Conservation (phyloP, 352 stramenopile genomes). For the Pythium oligandrum region DNA sequence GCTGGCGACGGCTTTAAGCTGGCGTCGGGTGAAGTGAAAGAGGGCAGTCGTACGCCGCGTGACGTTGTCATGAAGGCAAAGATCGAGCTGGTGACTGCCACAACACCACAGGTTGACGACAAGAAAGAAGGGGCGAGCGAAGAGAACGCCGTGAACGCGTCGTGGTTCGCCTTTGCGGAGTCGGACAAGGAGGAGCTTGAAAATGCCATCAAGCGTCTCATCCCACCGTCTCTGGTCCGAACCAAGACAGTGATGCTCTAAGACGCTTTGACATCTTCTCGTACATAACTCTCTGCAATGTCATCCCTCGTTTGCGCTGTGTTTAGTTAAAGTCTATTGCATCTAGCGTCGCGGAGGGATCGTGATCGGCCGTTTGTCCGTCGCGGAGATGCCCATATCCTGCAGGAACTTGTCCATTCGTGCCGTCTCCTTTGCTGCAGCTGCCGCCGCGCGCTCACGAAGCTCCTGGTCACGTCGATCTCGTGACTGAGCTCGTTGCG, state of each 20-base stretch:
- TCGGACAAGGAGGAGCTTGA: background rate
- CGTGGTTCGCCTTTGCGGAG: slow-evolving; percentile 9
- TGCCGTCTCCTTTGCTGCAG: slow-evolving; percentile 57
- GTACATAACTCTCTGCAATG: too few species aligned
- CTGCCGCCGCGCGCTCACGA: slow-evolving; percentile 28
- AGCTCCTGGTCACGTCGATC: slow-evolving; percentile 33
- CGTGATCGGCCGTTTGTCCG: slow-evolving; percentile 36
- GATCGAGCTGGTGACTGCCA: slow-evolving; percentile 2
- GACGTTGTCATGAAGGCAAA: slow-evolving; percentile 1
- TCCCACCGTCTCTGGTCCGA: slow-evolving; percentile 3
- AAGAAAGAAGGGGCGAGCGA: background rate
- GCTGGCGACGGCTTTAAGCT: too few species aligned
- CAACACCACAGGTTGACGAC: background rate
- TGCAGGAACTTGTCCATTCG: slow-evolving; percentile 76
- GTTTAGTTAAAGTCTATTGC: background rate
- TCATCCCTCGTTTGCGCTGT: too few species aligned
- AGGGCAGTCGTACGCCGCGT: too few species aligned
- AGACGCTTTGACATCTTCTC: too few species aligned
- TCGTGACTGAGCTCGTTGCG: slow-evolving; percentile 30
- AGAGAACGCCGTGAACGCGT: background rate
- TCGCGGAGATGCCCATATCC: slow-evolving; percentile 53
- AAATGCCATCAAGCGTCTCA: background rate
- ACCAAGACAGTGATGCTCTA: too few species aligned
- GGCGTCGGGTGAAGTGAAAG: too few species aligned
- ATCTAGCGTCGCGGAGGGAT: slow-evolving; percentile 39